phyloP scores from a whole-genome alignment of 1,284 basidiomycete genomes.

The Schizophyllum amplum region DNA sequence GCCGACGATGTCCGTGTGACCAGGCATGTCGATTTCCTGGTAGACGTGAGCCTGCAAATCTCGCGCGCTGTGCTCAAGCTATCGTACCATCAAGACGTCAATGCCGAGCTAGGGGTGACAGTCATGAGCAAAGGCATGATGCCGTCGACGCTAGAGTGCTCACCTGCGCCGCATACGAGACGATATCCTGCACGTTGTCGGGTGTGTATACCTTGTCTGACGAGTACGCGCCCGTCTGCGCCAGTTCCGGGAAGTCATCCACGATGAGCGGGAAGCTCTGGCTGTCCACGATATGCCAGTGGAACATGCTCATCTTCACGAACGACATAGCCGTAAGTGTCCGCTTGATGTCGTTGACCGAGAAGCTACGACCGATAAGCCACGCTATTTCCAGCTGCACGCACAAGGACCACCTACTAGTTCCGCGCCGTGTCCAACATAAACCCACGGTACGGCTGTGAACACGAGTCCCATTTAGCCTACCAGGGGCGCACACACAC shows the following conservation, averaged over 20 bases:
- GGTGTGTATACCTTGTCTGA: slow-evolving; percentile 47
- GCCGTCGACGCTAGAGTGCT: slow-evolving; percentile 19
- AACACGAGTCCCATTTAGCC: slow-evolving; percentile 4
- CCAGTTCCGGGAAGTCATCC: slow-evolving; percentile 53
- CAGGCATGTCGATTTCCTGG: slow-evolving; percentile 67
- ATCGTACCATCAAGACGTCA: slow-evolving; percentile 67
- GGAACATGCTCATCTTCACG: slow-evolving; percentile 69
- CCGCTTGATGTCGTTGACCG: slow-evolving; percentile 57
- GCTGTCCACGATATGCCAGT: slow-evolving; percentile 76
- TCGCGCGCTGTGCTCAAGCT: too few relatives aligned
- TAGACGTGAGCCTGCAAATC: too few relatives aligned
- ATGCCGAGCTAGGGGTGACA: slow-evolving; percentile 54
- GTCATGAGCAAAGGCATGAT: slow-evolving; percentile 2
- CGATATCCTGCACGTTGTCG: slow-evolving; percentile 53
- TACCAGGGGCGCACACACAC: neutral
- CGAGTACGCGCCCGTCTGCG: slow-evolving; percentile 66
- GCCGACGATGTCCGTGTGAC: slow-evolving; percentile 60
- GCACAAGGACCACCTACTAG: slow-evolving; percentile 24
- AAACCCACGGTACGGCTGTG: slow-evolving; percentile 70
- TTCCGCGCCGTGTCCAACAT: slow-evolving; percentile 66
- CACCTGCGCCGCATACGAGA: slow-evolving; percentile 67
- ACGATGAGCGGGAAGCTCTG: slow-evolving; percentile 72
- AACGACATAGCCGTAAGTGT: slow-evolving; percentile 81
- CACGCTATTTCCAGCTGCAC: neutral
- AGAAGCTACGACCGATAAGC: slow-evolving; percentile 39